Base-by-base conservation (phyloP, 2,329 filamentous ascomycete species). In the Mycosphaerella arachidis region DNA sequence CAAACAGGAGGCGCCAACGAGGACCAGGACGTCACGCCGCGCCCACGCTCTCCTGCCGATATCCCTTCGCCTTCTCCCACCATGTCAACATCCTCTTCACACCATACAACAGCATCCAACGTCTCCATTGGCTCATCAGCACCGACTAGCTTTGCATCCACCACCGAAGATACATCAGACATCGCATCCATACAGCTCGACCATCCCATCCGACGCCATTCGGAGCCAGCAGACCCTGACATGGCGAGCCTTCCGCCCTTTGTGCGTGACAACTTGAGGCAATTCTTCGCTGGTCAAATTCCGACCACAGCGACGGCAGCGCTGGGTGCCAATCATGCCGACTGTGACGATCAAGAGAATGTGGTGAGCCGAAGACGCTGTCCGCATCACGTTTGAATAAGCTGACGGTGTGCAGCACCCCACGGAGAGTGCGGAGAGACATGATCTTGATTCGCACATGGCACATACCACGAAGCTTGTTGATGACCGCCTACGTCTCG, bases 11-110 rank as follows among this genome's bases (percentile, higher is more conserved):
- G 16, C 29, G 50, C 18, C 10, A 16, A 20, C 33, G 55, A 48
- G 20, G 31, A 61, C 35, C n/a, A 52, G 18, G 55, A 55, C 85
- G 84, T 8, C 70, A 68, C 63, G 76, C 73, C 4, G 76, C 75
- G 0, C n/a, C 10, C 68, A 74, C 1, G 82, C 64, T 7, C 53
- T 48, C 51, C 57, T 50, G 45, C 53, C 52, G 24, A 31, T 10
- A 16, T 45, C 20, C 43, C 27, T 16, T 33, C 43, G 30, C 40
- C 30, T 31, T 33, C 43, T 40, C 54, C 45, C n/a, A 35, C 40
- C 13, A 48, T 43, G 46, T 56, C 45, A 18, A 24, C 54, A 20
- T 27, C 48, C 27, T 54, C 48, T 4, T 30, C 33, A n/a, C 56
- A 45, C 40, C 56, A 43, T 37, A 50, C 40, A 20, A 58, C 51